Evolutionary conservation across 129 eudicot species (phyloP).

Genomic region (Scalesia atractyloides): DNA sequence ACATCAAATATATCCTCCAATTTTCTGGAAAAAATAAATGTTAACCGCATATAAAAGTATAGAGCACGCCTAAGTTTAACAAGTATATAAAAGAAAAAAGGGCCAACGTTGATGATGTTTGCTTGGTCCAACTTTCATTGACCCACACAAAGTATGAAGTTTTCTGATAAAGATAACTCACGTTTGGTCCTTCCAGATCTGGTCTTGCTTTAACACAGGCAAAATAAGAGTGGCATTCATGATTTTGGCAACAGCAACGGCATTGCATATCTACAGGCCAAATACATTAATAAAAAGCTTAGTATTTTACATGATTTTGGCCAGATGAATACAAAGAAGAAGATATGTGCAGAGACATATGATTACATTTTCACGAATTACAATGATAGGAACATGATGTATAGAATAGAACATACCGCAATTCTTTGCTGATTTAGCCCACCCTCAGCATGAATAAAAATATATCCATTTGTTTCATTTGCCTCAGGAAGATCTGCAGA

Average conservation of each 20-base stretch:
- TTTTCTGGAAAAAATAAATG: constrained; percentile 51
- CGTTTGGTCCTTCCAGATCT: constrained; percentile 99
- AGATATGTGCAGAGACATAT: background rate
- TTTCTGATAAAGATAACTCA: constrained; percentile 49
- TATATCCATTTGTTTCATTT: constrained; percentile 90
- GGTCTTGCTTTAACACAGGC: constrained; percentile 98
- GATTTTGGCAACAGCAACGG: constrained; percentile 95
- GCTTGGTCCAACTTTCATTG: constrained; percentile 1
- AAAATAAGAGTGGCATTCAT: constrained; percentile 91
- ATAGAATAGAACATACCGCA: constrained; percentile 64
- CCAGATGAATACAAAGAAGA: background rate
- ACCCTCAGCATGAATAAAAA: constrained; percentile 98
- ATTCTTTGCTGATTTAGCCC: constrained; percentile 99
- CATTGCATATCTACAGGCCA: constrained; percentile 88
- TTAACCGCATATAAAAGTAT: constrained; percentile 7
- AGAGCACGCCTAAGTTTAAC: constrained; percentile 1
- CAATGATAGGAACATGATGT: constrained; percentile 8
- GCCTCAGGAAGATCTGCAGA: constrained; percentile 84
- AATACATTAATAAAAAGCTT: constrained; percentile 1
- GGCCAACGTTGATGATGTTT: background rate
- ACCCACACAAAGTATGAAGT: constrained; percentile 17
- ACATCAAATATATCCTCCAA: constrained; percentile 99
- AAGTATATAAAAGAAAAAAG: background rate
- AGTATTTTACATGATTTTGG: background rate
- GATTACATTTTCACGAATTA: constrained; percentile 7